Evolutionary conservation across 371 early-diverging fungal species (phyloP).

Genomic region (Actinomortierella ambigua): DNA sequence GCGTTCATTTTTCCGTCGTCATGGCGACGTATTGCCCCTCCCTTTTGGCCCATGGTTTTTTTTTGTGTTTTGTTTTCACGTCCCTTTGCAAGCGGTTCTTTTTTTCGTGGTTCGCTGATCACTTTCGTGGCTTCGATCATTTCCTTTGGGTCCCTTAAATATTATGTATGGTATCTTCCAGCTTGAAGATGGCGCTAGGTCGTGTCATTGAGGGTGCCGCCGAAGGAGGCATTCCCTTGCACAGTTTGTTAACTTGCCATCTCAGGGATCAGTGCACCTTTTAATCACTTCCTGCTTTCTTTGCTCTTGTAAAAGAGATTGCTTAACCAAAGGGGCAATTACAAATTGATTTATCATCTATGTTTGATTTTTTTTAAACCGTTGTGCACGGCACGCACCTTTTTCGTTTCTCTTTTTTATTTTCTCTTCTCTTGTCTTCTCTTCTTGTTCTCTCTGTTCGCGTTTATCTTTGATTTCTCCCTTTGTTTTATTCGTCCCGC

Average conservation of each 20-base stretch:
- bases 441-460: not conserved
- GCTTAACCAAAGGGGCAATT: too few species aligned
- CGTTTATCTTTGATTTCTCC: slow-evolving; percentile 1
- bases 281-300: too few species aligned
- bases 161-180: too few species aligned
- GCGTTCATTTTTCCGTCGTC: not conserved
- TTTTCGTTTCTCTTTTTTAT: not conserved
- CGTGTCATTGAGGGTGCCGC: too few species aligned
- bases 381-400: too few species aligned
- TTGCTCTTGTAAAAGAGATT: too few species aligned
- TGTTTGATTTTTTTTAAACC: not conserved
- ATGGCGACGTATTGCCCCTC: slow-evolving; percentile 5
- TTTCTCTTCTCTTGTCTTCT: not conserved
- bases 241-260: too few species aligned
- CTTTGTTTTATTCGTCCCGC: not conserved
- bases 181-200: too few species aligned
- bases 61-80: slow-evolving; percentile 6
- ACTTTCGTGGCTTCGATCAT: slow-evolving; percentile 7
- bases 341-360: too few species aligned
- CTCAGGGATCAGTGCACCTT: too few species aligned
- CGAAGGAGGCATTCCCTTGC: too few species aligned
- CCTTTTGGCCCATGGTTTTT: slow-evolving; percentile 2
- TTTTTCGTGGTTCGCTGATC: slow-evolving; percentile 7
- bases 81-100: slow-evolving; percentile 5
- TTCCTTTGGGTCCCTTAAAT: too few species aligned